These are phyloP conservation scores for Salix dunnii DNA, from an alignment of 345 rosid species.

Conservation along the genomic window DNA sequence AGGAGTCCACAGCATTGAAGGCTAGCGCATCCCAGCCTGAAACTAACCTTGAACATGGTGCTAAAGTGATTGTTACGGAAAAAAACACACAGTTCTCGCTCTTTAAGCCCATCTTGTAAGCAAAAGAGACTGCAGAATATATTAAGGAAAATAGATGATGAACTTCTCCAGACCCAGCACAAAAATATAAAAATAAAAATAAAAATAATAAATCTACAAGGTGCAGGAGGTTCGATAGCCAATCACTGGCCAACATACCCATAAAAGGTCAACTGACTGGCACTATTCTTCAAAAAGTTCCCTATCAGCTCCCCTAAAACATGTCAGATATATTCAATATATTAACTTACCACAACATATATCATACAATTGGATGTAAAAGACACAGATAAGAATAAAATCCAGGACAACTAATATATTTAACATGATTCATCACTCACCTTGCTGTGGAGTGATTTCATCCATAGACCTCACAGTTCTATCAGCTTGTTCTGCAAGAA, in stretches of 20 bases:
- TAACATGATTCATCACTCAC: conserved; percentile 31
- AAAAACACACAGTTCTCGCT: conserved; percentile 91
- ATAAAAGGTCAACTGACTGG: conserved; percentile 78
- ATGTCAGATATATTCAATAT: conserved; percentile 7
- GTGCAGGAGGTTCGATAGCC: conserved; percentile 7
- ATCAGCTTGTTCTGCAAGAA: conserved; percentile 78
- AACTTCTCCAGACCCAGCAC: not conserved
- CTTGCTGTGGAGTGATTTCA: conserved; percentile 71
- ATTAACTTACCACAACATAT: conserved; percentile 1
- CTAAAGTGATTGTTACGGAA: conserved; percentile 98
- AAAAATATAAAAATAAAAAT: not conserved
- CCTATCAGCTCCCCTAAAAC: conserved; percentile 68
- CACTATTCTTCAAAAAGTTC: conserved; percentile 76
- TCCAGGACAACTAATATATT: not conserved
- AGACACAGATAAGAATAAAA: not conserved
- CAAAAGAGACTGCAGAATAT: conserved; percentile 67
- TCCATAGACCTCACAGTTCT: conserved; percentile 41
- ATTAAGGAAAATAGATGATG: not conserved
- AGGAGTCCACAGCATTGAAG: not conserved
- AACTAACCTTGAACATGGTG: conserved; percentile 96
- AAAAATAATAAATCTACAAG: not conserved
- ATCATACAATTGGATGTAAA: not conserved
- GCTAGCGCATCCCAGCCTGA: conserved; percentile 3
- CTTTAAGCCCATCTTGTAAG: conserved; percentile 88
- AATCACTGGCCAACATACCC: conserved; percentile 56